These are phyloP conservation scores for Phoma sp. DNA, from an alignment of 2,329 filamentous ascomycete species.

Conservation along the genomic window DNA sequence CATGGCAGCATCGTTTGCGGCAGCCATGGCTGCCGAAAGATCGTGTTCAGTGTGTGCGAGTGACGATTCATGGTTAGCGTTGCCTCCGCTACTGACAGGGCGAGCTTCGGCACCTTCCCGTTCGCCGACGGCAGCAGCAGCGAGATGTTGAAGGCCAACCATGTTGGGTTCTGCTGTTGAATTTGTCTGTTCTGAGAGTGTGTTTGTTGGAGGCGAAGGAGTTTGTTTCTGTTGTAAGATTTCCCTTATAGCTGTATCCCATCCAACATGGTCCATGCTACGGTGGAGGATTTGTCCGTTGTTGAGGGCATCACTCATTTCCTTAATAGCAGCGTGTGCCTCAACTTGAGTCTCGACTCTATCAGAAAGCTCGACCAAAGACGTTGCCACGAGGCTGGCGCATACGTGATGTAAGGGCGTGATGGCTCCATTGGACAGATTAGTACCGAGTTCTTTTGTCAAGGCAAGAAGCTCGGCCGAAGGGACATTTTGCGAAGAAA, in stretches of 20 bases:
- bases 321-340: constrained; percentile 46
- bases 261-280: constrained; percentile 40
- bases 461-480: constrained; percentile 36
- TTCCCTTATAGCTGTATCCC: constrained; percentile 47
- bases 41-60: constrained; percentile 40
- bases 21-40: constrained; percentile 46
- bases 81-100: constrained; percentile 37
- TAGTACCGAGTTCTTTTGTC: constrained; percentile 41
- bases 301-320: constrained; percentile 43
- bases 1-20: constrained; percentile 46
- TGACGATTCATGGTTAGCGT: constrained; percentile 25
- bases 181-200: constrained; percentile 32
- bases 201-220: constrained; percentile 27
- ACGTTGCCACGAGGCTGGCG: constrained; percentile 45
- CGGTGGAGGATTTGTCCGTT: constrained; percentile 44
- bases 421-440: constrained; percentile 34
- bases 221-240: constrained; percentile 41
- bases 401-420: constrained; percentile 48
- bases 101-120: constrained; percentile 40
- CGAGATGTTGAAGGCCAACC: constrained; percentile 49
- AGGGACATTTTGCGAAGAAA: constrained; percentile 29
- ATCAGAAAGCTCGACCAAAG: constrained; percentile 44
- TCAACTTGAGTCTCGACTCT: constrained; percentile 46
- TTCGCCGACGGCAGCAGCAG: constrained; percentile 49
- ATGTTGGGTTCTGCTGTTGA: constrained; percentile 45